Evolutionary conservation across 2,329 filamentous ascomycete species (phyloP), one percentile per base, ranked within the genome.

Genomic region (Mycosphaerella arachidis): DNA sequence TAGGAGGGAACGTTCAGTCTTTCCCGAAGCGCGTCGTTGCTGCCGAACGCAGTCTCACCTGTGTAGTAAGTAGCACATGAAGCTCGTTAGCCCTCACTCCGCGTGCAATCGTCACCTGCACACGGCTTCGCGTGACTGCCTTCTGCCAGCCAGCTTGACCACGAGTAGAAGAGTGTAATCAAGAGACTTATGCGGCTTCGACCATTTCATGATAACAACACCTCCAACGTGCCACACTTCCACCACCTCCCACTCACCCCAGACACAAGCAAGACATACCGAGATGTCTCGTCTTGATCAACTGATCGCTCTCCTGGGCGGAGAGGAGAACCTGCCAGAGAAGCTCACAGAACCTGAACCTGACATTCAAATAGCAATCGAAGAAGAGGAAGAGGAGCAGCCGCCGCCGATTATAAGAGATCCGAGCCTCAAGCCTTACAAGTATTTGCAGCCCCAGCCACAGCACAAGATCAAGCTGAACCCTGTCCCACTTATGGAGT

Each of bases 341-440:
- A 56, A 35, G 18, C 24, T 56, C 4, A 29, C 54, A 12, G 43
- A 56, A 6, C 54, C 54, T 20, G 51, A 45, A n/a, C 24, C 53
- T 24, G 24, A 24, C 24, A 24, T 29, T 9, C 13, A n/a, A 33
- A 46, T 55, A 55, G 56, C 48, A 37, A 37, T 46, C 13, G 31
- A 56, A 59, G 54, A 54, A 13, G 50, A 57, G 13, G 33, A 48
- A 9, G 57, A 59, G 30, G 52, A 55, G 18, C 13, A 20, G 18
- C 57, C 57, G 33, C 57, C 57, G 16, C 57, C 57, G 4, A 31
- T 55, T n/a, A 27, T 48, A 8, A 35, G 33, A 40, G 52, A 48
- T 16, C 48, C 52, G 4, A 43, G 45, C n/a, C 29, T 53, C 52
- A 48, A 54, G 57, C 35, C n/a, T 13, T 27, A 5, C 6, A 29